Evolutionary conservation across 805 yeast genomes (phyloP), one percentile per base, ranked within the genome.

Genomic region (Ogataea methylovora): DNA sequence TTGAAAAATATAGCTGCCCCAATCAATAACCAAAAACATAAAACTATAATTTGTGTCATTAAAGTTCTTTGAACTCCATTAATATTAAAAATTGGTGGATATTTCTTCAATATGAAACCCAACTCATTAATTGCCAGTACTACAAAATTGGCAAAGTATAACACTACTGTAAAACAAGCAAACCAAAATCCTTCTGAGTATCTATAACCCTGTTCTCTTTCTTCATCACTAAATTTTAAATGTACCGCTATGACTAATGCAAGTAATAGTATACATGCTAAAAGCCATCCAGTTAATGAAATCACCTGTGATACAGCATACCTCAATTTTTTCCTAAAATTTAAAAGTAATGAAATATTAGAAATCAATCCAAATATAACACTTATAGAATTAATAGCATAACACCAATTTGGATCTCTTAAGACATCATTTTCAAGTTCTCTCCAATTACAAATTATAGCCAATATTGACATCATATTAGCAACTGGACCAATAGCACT

Each of bases 401-500:
- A 57, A 5, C 79, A 62, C 53, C 70, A 65, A 1, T 44, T 29
- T 0, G 62, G 54, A 32, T 71, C 77, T 36, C 57, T 63, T 3
- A 32, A 15, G 4, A 44, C 41, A 5, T 39, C 30, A 1, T 39
- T 27, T 0, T 58, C 56, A n/a, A 46, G 40, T 4, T 41, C 42
- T 3, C 43, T 49, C 95, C 95, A 85, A 31, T 69, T 65, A 37
- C 81, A 79, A 0, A 78, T 75, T 12, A 84, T 65, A 5, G 88
- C 84, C 2, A 82, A 76, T 5, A 83, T 63, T 0, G 90, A 80
- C 27, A 77, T 67, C 67, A 83, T 70, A 45, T 84, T 84, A 6
- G 90, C 78, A 19, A 85, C 46, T 0, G 95, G 94, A 0, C 92
- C 94, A 24, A 79, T 47, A 44, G 90, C 82, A 5, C 90, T 86